A percentile compares a stretch with the other conserved stretches of the same genome.
phyloP scores from a whole-genome alignment of 1,284 basidiomycete genomes.

The Spongiforma sp. region DNA sequence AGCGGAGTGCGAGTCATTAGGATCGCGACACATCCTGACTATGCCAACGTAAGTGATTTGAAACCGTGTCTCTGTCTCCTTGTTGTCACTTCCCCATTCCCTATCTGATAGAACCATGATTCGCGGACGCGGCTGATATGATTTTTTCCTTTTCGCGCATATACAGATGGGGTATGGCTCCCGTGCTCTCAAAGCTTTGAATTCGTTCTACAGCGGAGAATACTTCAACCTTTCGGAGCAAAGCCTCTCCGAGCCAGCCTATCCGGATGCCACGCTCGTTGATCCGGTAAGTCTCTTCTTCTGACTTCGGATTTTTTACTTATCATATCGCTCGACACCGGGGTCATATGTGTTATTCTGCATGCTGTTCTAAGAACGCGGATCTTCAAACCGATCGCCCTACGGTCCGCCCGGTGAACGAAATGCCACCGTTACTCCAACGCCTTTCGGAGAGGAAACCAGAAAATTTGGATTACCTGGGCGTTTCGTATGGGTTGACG shows the following conservation, averaged over 20 bases:
- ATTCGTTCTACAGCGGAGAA: constrained; percentile 93
- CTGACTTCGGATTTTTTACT: constrained; percentile 2
- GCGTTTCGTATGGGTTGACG: constrained; percentile 96
- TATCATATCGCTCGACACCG: constrained; percentile 4
- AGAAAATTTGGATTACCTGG: constrained; percentile 92
- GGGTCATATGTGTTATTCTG: not conserved
- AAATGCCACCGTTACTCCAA: constrained; percentile 95
- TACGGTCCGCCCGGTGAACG: constrained; percentile 72
- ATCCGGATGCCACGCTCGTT: constrained; percentile 65
- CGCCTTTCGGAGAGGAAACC: constrained; percentile 91
- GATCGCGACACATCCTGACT: constrained; percentile 98
- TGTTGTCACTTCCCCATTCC: too few relatives aligned
- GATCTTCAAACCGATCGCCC: constrained; percentile 78
- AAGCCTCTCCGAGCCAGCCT: constrained; percentile 52
- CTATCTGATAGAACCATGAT: not conserved
- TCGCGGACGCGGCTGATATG: constrained; percentile 10
- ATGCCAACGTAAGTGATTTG: too few relatives aligned
- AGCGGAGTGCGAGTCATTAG: constrained; percentile 93
- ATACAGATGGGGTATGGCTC: constrained; percentile 95
- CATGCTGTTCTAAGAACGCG: constrained; percentile 38
- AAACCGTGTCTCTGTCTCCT: too few relatives aligned
- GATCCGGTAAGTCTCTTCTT: constrained; percentile 60
- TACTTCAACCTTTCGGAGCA: constrained; percentile 89
- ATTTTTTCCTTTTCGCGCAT: not conserved
- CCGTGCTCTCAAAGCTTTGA: constrained; percentile 87